These are phyloP conservation scores for Chytriomyces sp. DNA, from an alignment of 192 early-diverging fungal species.

Conservation along the genomic window DNA sequence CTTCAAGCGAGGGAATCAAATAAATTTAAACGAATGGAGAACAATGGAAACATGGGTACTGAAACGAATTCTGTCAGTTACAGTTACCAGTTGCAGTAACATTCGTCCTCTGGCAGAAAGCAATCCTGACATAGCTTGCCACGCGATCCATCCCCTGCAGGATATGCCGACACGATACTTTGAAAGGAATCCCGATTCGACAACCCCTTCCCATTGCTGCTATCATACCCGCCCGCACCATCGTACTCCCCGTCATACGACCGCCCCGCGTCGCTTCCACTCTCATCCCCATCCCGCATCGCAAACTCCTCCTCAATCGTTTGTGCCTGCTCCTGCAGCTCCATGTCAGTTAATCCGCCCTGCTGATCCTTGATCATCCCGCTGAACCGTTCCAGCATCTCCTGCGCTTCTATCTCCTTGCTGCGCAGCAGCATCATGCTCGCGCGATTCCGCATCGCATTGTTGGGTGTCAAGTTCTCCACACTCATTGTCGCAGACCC, in stretches of 20 bases:
- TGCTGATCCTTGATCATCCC: conserved; percentile 3
- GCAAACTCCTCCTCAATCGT: conserved; percentile 10
- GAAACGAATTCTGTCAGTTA: too few relatives aligned
- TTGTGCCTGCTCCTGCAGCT: conserved; percentile 8
- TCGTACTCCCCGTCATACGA: conserved; percentile 5
- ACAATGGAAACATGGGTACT: too few relatives aligned
- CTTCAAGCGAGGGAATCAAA: too few relatives aligned
- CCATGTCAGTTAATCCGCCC: conserved; percentile 6
- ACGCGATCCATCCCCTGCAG: neutral
- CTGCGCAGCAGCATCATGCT: conserved; percentile 8
- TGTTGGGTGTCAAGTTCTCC: neutral
- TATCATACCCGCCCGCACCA: conserved; percentile 4
- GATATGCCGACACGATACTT: conserved; percentile 3
- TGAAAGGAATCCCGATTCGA: conserved; percentile 25
- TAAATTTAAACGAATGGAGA: too few relatives aligned
- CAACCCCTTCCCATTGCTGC: neutral
- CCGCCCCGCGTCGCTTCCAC: neutral
- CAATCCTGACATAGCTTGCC: conserved; percentile 20
- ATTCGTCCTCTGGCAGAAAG: conserved; percentile 26
- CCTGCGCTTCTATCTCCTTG: conserved; percentile 37
- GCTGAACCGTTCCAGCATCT: conserved; percentile 41
- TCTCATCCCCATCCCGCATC: neutral
- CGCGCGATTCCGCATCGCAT: conserved; percentile 11
- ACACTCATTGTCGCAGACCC: neutral
- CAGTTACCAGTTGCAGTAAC: conserved; percentile 32